phyloP scores from a whole-genome alignment of 768 basidiomycete species.

The Psilocybe tampanensis region DNA sequence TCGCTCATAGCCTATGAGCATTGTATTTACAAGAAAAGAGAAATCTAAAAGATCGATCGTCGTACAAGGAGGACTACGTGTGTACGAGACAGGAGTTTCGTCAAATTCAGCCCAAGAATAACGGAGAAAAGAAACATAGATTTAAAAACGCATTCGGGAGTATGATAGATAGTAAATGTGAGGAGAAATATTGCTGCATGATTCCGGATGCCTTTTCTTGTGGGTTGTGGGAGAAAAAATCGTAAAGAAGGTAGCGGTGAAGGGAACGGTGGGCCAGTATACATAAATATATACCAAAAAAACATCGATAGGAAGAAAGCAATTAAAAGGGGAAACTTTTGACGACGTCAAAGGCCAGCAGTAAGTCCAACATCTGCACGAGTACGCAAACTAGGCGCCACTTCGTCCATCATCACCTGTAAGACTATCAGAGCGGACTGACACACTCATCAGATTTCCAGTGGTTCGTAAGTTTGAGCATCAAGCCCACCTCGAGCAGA shows the following conservation, averaged over 20 bases:
- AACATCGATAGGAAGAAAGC: conserved; percentile 19
- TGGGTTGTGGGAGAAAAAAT: conserved; percentile 21
- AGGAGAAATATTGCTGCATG: conserved; percentile 29
- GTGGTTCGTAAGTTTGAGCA: conserved; percentile 81
- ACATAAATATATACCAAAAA: conserved; percentile 30
- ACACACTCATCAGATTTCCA: conserved; percentile 68
- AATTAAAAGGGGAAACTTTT: conserved; percentile 21
- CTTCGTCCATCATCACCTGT: conserved; percentile 47
- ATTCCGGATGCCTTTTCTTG: conserved; percentile 37
- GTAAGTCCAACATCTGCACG: conserved; percentile 8
- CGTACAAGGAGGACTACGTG: conserved; percentile 10
- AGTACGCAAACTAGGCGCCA: conserved; percentile 28
- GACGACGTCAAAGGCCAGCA: conserved; percentile 4
- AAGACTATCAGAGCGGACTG: conserved; percentile 46
- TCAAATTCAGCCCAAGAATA: conserved; percentile 14
- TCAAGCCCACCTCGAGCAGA: conserved; percentile 74
- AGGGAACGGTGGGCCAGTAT: conserved; percentile 31
- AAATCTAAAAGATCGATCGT: conserved; percentile 17
- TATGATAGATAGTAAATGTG: conserved; percentile 36
- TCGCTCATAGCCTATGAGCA: not conserved
- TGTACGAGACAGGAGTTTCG: conserved; percentile 13
- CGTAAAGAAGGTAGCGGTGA: conserved; percentile 34
- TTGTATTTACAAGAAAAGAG: conserved; percentile 23
- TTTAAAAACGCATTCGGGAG: conserved; percentile 33
- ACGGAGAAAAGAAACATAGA: conserved; percentile 30